A percentile compares a stretch with the other conserved stretches of the same genome.
phyloP scores from a whole-genome alignment of 2,329 filamentous ascomycete genomes.

The Helminthosporium solani region DNA sequence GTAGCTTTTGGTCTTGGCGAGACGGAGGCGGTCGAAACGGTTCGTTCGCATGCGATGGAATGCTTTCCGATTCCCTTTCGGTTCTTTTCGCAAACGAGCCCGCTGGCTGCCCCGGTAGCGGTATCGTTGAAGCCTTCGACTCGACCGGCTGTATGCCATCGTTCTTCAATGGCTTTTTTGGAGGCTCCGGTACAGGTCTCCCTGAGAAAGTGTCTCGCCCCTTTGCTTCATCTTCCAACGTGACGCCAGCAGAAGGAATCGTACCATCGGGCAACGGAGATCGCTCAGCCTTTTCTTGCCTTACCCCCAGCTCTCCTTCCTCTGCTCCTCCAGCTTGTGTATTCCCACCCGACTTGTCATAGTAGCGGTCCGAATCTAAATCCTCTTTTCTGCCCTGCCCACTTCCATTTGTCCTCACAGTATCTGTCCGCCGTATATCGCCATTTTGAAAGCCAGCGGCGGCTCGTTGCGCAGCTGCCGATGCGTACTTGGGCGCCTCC shows the following conservation, averaged over 20 bases:
- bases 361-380: conserved; percentile 54
- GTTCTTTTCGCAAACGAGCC: conserved; percentile 46
- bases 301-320: conserved; percentile 45
- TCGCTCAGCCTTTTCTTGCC: conserved; percentile 49
- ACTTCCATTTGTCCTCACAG: conserved; percentile 22
- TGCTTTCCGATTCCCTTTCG: conserved; percentile 50
- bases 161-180: conserved; percentile 38
- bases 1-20: conserved; percentile 24
- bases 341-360: conserved; percentile 47
- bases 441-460: conserved; percentile 18
- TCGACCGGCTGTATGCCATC: conserved; percentile 40
- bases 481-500: conserved; percentile 38
- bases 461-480: conserved; percentile 22
- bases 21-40: conserved; percentile 37
- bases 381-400: conserved; percentile 37
- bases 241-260: conserved; percentile 45
- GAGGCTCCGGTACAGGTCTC: conserved; percentile 35
- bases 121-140: conserved; percentile 46
- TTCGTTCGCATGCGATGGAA: conserved; percentile 54
- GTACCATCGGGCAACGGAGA: conserved; percentile 53
- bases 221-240: conserved; percentile 26
- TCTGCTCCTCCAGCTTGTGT: conserved; percentile 40
- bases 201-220: conserved; percentile 40
- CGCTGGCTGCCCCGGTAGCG: conserved; percentile 31
- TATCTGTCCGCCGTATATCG: conserved; percentile 33